Percentiles rank a stretch among this genome's conserved stretches.
phyloP scores from a whole-genome alignment of 2,329 filamentous ascomycete species.

The Dothiorella sarmentorum region DNA sequence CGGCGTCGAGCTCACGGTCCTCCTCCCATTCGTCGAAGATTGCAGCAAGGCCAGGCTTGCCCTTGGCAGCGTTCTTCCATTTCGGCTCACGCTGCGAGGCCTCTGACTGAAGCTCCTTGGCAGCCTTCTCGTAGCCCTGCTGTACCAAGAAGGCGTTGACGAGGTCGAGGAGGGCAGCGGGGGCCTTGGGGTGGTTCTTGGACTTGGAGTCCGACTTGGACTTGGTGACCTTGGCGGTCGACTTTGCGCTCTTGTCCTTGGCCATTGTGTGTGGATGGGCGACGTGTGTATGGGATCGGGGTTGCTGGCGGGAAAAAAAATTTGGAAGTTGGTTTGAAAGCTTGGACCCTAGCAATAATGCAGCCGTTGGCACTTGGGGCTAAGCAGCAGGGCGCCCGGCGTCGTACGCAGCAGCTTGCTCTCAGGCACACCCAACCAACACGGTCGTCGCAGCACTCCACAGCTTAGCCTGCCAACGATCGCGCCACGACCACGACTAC shows the following conservation, averaged over 20 bases:
- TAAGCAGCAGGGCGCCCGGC: too few relatives aligned
- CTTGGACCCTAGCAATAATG: too few relatives aligned
- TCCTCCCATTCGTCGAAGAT: slow-evolving; percentile 30
- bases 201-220: slow-evolving; percentile 4
- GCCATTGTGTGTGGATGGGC: slow-evolving; percentile 1
- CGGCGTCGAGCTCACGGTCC: slow-evolving; percentile 13
- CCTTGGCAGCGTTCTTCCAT: slow-evolving; percentile 19
- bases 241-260: slow-evolving; percentile 16
- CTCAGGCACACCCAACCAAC: slow-evolving; percentile 1
- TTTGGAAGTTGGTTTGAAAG: not conserved
- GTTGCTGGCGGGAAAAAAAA: not conserved
- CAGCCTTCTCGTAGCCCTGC: slow-evolving; percentile 33
- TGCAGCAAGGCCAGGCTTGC: slow-evolving; percentile 24
- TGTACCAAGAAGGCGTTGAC: slow-evolving; percentile 34
- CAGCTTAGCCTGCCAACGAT: not conserved
- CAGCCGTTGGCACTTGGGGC: slow-evolving; percentile 9
- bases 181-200: slow-evolving; percentile 21
- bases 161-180: slow-evolving; percentile 30
- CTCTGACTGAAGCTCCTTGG: slow-evolving; percentile 26
- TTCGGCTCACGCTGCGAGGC: slow-evolving; percentile 10
- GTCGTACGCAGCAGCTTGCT: slow-evolving; percentile 10
- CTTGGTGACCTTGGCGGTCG: slow-evolving; percentile 10
- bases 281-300: not conserved
- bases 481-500: not conserved
- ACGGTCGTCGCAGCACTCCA: not conserved